Conservation (phyloP, 2,329 filamentous ascomycete genomes). For the Diaporthe eres region DNA sequence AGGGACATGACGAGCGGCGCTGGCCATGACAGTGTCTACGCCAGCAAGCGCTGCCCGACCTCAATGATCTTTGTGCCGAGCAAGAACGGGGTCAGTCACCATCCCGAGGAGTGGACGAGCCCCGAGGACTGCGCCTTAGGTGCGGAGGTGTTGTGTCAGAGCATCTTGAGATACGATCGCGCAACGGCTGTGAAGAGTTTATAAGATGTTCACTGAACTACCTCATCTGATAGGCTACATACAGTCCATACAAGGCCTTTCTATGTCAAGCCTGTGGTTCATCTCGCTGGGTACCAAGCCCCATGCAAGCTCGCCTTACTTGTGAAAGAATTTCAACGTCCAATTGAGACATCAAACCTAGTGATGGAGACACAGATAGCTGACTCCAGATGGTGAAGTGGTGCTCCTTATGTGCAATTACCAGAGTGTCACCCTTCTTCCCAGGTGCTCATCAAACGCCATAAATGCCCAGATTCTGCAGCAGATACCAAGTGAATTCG, state of each 20-base stretch:
- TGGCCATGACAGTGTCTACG: conserved; percentile 69
- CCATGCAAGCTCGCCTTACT: too few species aligned
- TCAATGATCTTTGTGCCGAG: conserved; percentile 79
- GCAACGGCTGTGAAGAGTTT: background rate
- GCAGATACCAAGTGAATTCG: background rate
- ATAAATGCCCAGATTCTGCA: background rate
- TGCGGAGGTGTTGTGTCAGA: conserved; percentile 63
- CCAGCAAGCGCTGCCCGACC: conserved; percentile 71
- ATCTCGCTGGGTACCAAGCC: too few species aligned
- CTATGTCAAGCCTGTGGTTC: background rate
- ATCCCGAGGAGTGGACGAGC: conserved; percentile 73
- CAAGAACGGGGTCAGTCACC: conserved; percentile 73
- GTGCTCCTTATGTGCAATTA: background rate
- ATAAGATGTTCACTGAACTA: background rate
- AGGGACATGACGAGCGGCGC: conserved; percentile 58
- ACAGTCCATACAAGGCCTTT: background rate
- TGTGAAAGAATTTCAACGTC: too few species aligned
- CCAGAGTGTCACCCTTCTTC: too few species aligned
- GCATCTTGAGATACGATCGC: conserved; percentile 56
- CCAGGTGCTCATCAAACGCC: background rate
- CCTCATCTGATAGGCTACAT: background rate
- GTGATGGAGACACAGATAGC: background rate
- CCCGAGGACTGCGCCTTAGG: conserved; percentile 72
- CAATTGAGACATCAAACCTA: background rate
- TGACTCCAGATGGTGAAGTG: too few species aligned